These are phyloP conservation scores for Exidia glandulosa DNA, from an alignment of 768 basidiomycete genomes.

Conservation along the genomic window DNA sequence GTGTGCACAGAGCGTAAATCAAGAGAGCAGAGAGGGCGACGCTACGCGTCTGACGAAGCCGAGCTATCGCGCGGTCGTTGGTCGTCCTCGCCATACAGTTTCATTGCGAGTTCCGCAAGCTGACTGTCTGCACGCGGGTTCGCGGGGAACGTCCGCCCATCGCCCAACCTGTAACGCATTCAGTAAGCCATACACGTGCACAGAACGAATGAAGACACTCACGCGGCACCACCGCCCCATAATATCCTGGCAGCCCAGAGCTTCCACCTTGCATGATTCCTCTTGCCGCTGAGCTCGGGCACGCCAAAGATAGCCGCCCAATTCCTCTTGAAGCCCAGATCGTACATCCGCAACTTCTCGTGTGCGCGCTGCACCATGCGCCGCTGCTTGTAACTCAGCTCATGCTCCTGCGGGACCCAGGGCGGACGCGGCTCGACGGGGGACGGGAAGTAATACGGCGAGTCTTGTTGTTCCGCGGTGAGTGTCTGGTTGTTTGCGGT, in stretches of 20 bases:
- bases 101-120: conserved; percentile 52
- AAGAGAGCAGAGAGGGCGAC: too few species aligned
- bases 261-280: conserved; percentile 17
- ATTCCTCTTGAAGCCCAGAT: conserved; percentile 64
- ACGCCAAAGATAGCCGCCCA: conserved; percentile 60
- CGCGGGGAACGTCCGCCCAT: conserved; percentile 56
- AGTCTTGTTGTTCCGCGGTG: conserved; percentile 10
- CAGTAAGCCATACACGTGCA: not conserved
- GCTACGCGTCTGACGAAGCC: too few species aligned
- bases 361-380: conserved; percentile 55
- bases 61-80: too few species aligned
- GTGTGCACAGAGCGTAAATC: too few species aligned
- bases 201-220: conserved; percentile 16
- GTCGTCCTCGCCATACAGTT: conserved; percentile 44
- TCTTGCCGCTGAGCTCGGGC: conserved; percentile 4
- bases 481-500: conserved; percentile 16
- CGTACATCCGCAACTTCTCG: conserved; percentile 48
- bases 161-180: conserved; percentile 37
- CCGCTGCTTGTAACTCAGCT: conserved; percentile 56
- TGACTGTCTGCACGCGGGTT: conserved; percentile 58
- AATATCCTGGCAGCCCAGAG: conserved; percentile 45
- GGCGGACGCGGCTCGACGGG: conserved; percentile 1
- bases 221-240: conserved; percentile 53
- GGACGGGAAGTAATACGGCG: conserved; percentile 10
- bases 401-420: conserved; percentile 55